These are phyloP conservation scores for Chaetomiaceae sp. DNA, from an alignment of 2,329 filamentous ascomycete species.

Conservation along the genomic window DNA sequence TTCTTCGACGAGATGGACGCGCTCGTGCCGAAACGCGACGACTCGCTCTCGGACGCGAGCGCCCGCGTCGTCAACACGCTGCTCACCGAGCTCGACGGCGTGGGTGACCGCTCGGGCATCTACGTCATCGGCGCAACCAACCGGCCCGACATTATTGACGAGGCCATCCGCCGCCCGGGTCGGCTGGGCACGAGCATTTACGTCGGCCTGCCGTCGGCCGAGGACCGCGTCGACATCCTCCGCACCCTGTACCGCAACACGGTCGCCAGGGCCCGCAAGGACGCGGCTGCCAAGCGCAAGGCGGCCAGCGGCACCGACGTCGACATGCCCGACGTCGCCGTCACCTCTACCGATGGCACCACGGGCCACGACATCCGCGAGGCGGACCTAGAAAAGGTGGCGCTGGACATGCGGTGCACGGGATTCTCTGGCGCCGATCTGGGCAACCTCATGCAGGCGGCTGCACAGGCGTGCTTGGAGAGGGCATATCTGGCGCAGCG, in stretches of 20 bases:
- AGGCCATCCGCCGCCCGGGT: slow-evolving; percentile 88
- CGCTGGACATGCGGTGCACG: slow-evolving; percentile 61
- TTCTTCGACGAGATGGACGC: slow-evolving; percentile 99
- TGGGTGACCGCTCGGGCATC: slow-evolving; percentile 74
- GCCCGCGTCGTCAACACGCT: slow-evolving; percentile 91
- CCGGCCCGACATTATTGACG: slow-evolving; percentile 91
- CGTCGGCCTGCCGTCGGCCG: slow-evolving; percentile 74
- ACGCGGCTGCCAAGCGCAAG: not conserved
- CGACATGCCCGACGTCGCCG: slow-evolving; percentile 21
- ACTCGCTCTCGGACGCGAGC: slow-evolving; percentile 67
- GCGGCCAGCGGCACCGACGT: slow-evolving; percentile 15
- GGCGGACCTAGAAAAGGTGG: slow-evolving; percentile 58
- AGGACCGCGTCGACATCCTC: slow-evolving; percentile 79
- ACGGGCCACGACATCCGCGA: slow-evolving; percentile 37
- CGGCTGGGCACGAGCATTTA: slow-evolving; percentile 85
- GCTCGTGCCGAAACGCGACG: slow-evolving; percentile 78
- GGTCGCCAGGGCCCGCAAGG: slow-evolving; percentile 44
- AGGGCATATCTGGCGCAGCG: slow-evolving; percentile 25
- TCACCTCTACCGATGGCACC: slow-evolving; percentile 25
- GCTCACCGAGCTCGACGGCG: slow-evolving; percentile 88
- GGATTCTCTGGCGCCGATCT: slow-evolving; percentile 72
- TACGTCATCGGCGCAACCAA: slow-evolving; percentile 96
- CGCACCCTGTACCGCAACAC: slow-evolving; percentile 57
- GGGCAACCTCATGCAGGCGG: slow-evolving; percentile 45
- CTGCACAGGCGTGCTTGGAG: slow-evolving; percentile 37